Evolutionary conservation across 78 protist species (phyloP).

Genomic region (Dictyostelium firmibasis): DNA sequence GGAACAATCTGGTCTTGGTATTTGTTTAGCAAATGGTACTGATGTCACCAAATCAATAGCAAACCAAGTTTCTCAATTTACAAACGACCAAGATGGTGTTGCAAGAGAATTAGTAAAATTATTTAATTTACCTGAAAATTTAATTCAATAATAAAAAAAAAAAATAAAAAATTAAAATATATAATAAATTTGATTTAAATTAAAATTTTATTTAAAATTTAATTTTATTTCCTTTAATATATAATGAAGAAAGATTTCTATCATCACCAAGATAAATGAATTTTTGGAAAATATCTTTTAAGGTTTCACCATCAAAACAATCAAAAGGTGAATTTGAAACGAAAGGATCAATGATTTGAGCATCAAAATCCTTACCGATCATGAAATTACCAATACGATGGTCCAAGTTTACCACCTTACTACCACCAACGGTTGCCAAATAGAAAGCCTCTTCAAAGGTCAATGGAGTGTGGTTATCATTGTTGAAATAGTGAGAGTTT

Average conservation of each 20-base stretch:
- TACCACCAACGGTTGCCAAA: constrained; percentile 92
- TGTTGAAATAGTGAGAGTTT: constrained; percentile 35
- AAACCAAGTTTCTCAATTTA: neutral
- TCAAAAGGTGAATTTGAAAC: constrained; percentile 76
- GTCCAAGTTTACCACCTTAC: constrained; percentile 66
- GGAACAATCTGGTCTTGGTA: constrained; percentile 31
- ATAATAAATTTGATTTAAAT: too few relatives aligned
- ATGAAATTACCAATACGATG: constrained; percentile 83
- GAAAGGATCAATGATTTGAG: constrained; percentile 87
- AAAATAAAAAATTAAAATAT: neutral
- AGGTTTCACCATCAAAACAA: constrained; percentile 64
- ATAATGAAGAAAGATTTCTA: constrained; percentile 85
- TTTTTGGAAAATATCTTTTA: constrained; percentile 82
- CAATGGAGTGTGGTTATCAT: neutral
- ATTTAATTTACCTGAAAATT: constrained; percentile 54
- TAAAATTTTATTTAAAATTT: constrained; percentile 15
- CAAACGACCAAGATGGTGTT: constrained; percentile 75
- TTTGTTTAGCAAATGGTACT: constrained; percentile 58
- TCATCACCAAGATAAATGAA: constrained; percentile 91
- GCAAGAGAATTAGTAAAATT: constrained; percentile 68
- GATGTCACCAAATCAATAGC: constrained; percentile 19
- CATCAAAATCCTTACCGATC: constrained; percentile 90
- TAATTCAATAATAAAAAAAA: constrained; percentile 38
- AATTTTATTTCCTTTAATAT: constrained; percentile 81
- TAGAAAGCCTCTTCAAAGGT: constrained; percentile 77